These are phyloP conservation scores for Quillaja saponaria DNA, from an alignment of 306 rosid genomes.

Conservation along the genomic window DNA sequence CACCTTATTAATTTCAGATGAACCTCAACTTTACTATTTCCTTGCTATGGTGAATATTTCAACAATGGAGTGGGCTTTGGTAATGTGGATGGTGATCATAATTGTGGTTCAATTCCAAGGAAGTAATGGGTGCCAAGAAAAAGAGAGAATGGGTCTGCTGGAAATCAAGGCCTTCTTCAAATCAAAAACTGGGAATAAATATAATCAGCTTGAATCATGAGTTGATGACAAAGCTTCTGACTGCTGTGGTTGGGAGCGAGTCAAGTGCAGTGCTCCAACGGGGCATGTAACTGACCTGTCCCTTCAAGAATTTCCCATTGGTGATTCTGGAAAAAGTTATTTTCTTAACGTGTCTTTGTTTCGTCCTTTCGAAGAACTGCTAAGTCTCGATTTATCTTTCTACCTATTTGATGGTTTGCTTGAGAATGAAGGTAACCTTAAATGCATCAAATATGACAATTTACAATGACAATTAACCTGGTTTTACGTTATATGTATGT, in stretches of 20 bases:
- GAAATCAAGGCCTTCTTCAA: slow-evolving; percentile 13
- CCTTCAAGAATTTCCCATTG: neutral
- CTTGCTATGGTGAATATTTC: too few species aligned
- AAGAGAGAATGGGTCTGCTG: slow-evolving; percentile 18
- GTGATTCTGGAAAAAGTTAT: neutral
- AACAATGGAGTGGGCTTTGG: too few species aligned
- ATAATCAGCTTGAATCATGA: slow-evolving; percentile 20
- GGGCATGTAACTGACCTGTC: neutral
- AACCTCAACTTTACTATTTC: too few species aligned
- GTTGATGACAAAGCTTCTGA: slow-evolving; percentile 12
- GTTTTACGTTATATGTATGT: too few species aligned
- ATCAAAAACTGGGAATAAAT: neutral
- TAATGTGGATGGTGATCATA: too few species aligned
- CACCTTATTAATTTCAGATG: too few species aligned
- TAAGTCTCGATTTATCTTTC: neutral
- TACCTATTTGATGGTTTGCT: neutral
- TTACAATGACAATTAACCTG: too few species aligned
- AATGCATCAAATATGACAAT: too few species aligned
- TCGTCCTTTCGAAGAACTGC: slow-evolving; percentile 20
- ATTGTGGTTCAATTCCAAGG: neutral
- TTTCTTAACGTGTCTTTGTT: slow-evolving; percentile 14
- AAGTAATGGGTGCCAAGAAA: slow-evolving; percentile 16
- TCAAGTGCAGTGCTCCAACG: neutral
- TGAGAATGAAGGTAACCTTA: too few species aligned
- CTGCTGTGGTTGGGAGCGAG: slow-evolving; percentile 23